Base-by-base conservation (phyloP, 345 rosid genomes). In the Jatropha curcas region DNA sequence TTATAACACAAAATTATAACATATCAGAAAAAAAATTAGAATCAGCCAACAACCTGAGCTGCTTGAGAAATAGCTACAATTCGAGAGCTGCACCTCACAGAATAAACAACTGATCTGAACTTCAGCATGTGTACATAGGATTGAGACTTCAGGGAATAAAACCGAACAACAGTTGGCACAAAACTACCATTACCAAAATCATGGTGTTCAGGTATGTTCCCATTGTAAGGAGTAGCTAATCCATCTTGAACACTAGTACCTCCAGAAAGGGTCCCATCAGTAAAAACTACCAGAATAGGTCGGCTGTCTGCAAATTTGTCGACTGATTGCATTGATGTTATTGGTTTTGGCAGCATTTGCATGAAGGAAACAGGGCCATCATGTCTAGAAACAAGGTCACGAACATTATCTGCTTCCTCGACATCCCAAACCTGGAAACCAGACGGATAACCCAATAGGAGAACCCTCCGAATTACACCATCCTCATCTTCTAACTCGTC, bases 381-480 rank as follows among this genome's bases (percentile, higher is more conserved):
- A 68, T 83, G 83, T 57, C 85, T 84, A 56, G 97, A 90, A 46
- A 89, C 97, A 52, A 95, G 80, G 72, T 84, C 88, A 53, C 86
- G 82, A 48, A 95, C 96, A 71, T 91, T 87, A 75, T 89, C 89
- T 2, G 90, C 91, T 53, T 92, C 96, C 83, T 95, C 97, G 51
- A 90, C 96, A 82, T 95, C 99, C 98, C 98, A 90, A 74, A 95
- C 86, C 88, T 95, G 98, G 80, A 88, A 95, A 45, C 99, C 98
- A 81, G 96, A 90, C 5, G 71, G 86, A 84, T 88, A 92, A 0
- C 92, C 96, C 6, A 95, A 86, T 48, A 95, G 84, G 20, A 95
- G 94, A 74, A 91, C 89, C 76, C 71, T 88, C 66, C 92, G 84
- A 76, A 74, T 67, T 66, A 66, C 72, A 68, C 73, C 85, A 64